Conservation (phyloP, 805 yeast genomes). For the Torulaspora indica region DNA sequence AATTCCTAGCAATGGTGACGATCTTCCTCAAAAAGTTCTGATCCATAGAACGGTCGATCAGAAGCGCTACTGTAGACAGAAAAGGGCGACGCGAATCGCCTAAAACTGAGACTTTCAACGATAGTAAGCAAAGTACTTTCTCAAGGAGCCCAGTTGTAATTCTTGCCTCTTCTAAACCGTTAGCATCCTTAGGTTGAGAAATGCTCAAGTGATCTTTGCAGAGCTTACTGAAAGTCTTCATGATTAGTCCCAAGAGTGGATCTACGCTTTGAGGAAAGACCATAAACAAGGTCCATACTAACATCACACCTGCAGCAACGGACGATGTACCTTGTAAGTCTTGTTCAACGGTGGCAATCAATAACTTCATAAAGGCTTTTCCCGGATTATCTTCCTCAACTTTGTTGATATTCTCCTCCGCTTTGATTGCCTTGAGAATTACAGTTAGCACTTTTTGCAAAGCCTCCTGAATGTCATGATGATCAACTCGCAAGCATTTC, state of each 20-base stretch:
- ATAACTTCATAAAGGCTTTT: slow-evolving; percentile 53
- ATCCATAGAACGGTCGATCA: slow-evolving; percentile 84
- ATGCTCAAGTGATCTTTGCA: slow-evolving; percentile 80
- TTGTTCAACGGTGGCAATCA: slow-evolving; percentile 69
- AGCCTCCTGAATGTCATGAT: slow-evolving; percentile 82
- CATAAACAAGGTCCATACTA: slow-evolving; percentile 74
- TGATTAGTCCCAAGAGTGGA: slow-evolving; percentile 64
- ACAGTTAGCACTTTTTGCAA: slow-evolving; percentile 69
- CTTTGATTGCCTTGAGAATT: slow-evolving; percentile 61
- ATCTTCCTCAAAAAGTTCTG: slow-evolving; percentile 68
- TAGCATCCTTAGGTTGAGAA: slow-evolving; percentile 40
- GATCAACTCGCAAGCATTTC: slow-evolving; percentile 74
- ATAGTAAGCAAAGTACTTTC: slow-evolving; percentile 68
- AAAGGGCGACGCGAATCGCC: slow-evolving; percentile 94
- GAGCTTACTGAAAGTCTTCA: slow-evolving; percentile 83
- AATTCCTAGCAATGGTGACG: slow-evolving; percentile 69
- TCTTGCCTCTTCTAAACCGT: slow-evolving; percentile 62
- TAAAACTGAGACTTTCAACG: slow-evolving; percentile 74
- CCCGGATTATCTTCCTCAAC: slow-evolving; percentile 60
- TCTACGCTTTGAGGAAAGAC: slow-evolving; percentile 72
- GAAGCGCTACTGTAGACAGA: slow-evolving; percentile 76
- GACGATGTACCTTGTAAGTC: slow-evolving; percentile 70
- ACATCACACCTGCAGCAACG: slow-evolving; percentile 80
- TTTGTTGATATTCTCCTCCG: slow-evolving; percentile 42
- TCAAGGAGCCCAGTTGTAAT: slow-evolving; percentile 74